Base-by-base conservation (phyloP, 352 stramenopile genomes). In the Pythium folliculosum region DNA sequence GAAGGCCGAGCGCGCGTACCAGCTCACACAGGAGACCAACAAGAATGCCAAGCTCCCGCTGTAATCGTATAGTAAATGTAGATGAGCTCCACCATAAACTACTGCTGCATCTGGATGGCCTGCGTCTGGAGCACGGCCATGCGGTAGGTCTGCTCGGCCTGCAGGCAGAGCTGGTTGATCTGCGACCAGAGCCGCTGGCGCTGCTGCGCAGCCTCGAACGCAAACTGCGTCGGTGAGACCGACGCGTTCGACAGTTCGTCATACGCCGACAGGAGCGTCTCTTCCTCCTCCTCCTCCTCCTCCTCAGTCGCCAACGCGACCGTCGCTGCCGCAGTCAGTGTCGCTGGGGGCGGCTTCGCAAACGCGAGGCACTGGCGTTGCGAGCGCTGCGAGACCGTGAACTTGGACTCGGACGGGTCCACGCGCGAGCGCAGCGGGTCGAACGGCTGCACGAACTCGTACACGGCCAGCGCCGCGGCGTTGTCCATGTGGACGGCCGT, bases 1-100 rank as follows among this genome's bases (percentile, higher is more conserved):
- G 9, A 37, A 56, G 22, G 62, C 47, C 19, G 62, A 69, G n/a
- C 52, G 54, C 25, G 58, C 54, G 14, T 63, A 69, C 44, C 43
- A 56, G 21, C 30, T 63, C 19, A 63, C 52, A 3, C 21, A 50
- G 7, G 9, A 60, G 19, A 44, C 21, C 22, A 49, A 37, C 53
- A 48, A 47, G n/a, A 48, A 17, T 10, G 5, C 47, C n/a, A 3
- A 49, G 52, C 19, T 13, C 0, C 17, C 27, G 35, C 5, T 5
- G 27, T 32, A 32, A 5, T 14, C 0, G 10, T 43, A 23, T 56
- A 13, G 5, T 35, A 54, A 9, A 32, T 21, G 49, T 32, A 56
- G 17, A 56, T n/a, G 49, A 8, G 27, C 3, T 32, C 27, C 27
- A 32, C 27, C 27, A 5, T 6, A 5, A 5, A 2, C 35, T 40